Conservation (phyloP, 129 eudicot genomes). For the Pittosporum tobira region DNA sequence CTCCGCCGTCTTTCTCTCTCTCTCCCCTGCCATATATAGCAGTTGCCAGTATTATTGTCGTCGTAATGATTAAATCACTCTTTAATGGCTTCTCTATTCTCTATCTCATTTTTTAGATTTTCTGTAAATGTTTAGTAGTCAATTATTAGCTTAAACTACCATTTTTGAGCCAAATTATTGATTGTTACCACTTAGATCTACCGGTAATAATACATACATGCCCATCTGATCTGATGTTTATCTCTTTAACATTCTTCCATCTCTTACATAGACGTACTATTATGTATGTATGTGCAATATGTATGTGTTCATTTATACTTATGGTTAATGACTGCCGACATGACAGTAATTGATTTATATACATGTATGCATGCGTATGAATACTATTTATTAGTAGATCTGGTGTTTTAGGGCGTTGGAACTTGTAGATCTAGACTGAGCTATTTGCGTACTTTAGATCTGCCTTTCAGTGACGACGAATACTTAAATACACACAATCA, state of each 20-base stretch:
- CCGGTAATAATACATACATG: neutral
- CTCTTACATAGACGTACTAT: neutral
- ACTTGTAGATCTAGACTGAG: conserved; percentile 29
- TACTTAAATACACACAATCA: neutral
- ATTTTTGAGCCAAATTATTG: neutral
- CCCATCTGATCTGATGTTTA: neutral
- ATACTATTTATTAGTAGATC: conserved; percentile 14
- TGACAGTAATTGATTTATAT: too few relatives aligned
- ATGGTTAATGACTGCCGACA: too few relatives aligned
- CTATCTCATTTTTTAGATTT: too few relatives aligned
- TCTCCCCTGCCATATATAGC: neutral
- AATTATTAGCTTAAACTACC: neutral
- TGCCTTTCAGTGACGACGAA: conserved; percentile 7
- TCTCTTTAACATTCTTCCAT: neutral
- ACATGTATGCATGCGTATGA: neutral
- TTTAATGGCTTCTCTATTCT: too few relatives aligned
- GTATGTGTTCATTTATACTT: neutral
- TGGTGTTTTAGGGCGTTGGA: conserved; percentile 19
- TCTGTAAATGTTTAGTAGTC: neutral
- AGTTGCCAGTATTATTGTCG: neutral
- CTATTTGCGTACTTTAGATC: conserved; percentile 17
- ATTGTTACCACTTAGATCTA: conserved; percentile 1
- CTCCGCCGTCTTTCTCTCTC: conserved; percentile 2
- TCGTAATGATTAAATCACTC: too few relatives aligned
- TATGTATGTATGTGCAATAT: neutral